Conservation (phyloP, 805 yeast genomes). For the Yarrowia sp. region DNA sequence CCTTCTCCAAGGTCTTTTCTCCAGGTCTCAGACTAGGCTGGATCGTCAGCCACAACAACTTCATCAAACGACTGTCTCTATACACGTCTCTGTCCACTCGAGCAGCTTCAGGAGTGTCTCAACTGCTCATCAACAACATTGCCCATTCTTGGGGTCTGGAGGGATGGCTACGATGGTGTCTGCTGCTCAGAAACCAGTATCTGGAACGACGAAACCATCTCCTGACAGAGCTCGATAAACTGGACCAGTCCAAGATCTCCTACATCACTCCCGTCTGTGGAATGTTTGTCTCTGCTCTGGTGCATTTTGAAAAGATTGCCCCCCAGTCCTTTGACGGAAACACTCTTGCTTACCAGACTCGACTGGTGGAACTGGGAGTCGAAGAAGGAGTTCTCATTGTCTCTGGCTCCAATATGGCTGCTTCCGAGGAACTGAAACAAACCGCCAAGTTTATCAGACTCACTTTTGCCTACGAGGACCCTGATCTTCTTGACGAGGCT, state of each 20-base stretch:
- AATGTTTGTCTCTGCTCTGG: conserved; percentile 40
- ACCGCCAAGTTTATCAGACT: background rate
- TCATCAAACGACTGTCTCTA: conserved; percentile 45
- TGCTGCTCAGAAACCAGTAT: conserved; percentile 5
- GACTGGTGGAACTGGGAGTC: background rate
- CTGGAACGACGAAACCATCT: conserved; percentile 7
- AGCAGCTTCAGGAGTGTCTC: conserved; percentile 2
- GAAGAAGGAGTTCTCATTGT: conserved; percentile 19
- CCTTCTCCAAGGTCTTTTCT: conserved; percentile 73
- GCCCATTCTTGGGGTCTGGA: conserved; percentile 19
- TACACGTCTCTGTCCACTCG: conserved; percentile 9
- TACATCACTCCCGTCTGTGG: conserved; percentile 48
- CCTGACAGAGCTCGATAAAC: background rate
- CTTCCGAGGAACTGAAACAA: background rate
- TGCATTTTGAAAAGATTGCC: conserved; percentile 12
- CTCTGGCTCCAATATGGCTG: conserved; percentile 19
- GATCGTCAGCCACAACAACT: conserved; percentile 59
- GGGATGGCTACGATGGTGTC: conserved; percentile 8
- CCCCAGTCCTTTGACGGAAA: background rate
- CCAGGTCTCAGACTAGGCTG: conserved; percentile 77
- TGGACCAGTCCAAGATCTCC: conserved; percentile 33
- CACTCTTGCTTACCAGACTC: background rate
- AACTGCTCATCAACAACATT: conserved; percentile 12
- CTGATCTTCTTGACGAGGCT: conserved; percentile 15
- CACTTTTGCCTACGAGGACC: conserved; percentile 24